Conservation (phyloP, 2,329 filamentous ascomycete species). For the Epichloe aotearoae region DNA sequence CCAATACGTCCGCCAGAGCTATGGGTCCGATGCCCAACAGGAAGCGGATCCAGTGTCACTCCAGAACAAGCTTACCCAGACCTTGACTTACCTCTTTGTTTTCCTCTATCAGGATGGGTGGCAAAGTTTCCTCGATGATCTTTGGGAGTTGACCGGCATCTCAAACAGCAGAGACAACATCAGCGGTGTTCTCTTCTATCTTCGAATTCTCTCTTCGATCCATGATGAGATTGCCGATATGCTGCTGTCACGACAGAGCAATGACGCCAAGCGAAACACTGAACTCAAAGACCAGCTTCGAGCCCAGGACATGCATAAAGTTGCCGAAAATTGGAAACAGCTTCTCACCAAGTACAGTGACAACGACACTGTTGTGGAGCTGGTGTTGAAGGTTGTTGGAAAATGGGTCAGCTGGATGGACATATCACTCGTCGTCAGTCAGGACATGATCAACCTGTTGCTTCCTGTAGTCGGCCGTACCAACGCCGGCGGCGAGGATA, state of each 20-base stretch:
- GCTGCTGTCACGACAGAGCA: constrained; percentile 62
- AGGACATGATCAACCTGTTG: constrained; percentile 71
- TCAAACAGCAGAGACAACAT: constrained; percentile 56
- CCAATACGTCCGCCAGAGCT: constrained; percentile 65
- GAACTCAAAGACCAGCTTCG: constrained; percentile 85
- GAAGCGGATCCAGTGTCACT: constrained; percentile 60
- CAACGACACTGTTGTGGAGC: constrained; percentile 64
- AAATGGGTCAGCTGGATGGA: constrained; percentile 99
- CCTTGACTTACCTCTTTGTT: constrained; percentile 85
- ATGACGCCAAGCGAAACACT: constrained; percentile 73
- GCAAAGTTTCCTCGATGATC: constrained; percentile 84
- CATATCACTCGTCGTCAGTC: constrained; percentile 83
- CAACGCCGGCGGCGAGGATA: constrained; percentile 53
- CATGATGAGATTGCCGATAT: constrained; percentile 97
- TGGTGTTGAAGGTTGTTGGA: constrained; percentile 81
- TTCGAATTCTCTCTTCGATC: constrained; percentile 76
- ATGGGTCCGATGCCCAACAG: constrained; percentile 45
- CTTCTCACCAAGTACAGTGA: constrained; percentile 67
- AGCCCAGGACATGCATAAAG: constrained; percentile 74
- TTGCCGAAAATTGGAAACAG: constrained; percentile 83
- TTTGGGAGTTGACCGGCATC: constrained; percentile 59
- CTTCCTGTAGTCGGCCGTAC: constrained; percentile 77
- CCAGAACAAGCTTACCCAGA: constrained; percentile 96
- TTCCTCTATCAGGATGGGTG: constrained; percentile 75
- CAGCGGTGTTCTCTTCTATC: constrained; percentile 69